These are phyloP conservation scores for Papiliotrema flavescens DNA, from an alignment of 1,284 basidiomycete genomes.

Conservation along the genomic window DNA sequence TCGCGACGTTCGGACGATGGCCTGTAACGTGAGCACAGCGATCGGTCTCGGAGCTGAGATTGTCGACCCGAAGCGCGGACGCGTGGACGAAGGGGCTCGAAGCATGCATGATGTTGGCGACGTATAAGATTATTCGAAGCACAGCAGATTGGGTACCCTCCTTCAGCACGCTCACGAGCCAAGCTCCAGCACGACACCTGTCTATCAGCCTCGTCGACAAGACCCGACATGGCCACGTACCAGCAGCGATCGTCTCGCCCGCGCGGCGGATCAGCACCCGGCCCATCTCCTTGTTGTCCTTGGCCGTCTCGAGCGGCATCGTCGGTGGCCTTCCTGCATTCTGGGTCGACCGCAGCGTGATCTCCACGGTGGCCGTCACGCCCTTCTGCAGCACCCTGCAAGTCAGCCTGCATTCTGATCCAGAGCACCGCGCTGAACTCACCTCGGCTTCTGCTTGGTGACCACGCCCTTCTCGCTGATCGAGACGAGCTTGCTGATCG, in stretches of 20 bases:
- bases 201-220: neutral
- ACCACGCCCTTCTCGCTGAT: slow-evolving; percentile 77
- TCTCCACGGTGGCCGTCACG: slow-evolving; percentile 76
- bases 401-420: neutral
- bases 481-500: slow-evolving; percentile 71
- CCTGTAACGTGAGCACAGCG: no score
- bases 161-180: neutral
- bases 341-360: slow-evolving; percentile 61
- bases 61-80: no score
- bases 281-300: slow-evolving; percentile 95
- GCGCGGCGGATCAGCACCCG: slow-evolving; percentile 78
- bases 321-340: slow-evolving; percentile 56
- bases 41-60: no score
- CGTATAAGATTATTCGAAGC: no score
- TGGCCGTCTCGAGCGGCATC: slow-evolving; percentile 81
- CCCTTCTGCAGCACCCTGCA: slow-evolving; percentile 76
- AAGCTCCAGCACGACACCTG: slow-evolving; percentile 21
- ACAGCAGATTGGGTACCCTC: no score
- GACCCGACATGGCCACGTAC: slow-evolving; percentile 46
- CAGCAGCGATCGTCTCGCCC: slow-evolving; percentile 93
- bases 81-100: no score
- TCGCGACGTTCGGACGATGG: no score
- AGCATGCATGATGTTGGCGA: no score
- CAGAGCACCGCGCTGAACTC: slow-evolving; percentile 11
- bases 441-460: slow-evolving; percentile 77